phyloP scores from a whole-genome alignment of 495 filamentous ascomycete species.

The Filosporella fistucella region DNA sequence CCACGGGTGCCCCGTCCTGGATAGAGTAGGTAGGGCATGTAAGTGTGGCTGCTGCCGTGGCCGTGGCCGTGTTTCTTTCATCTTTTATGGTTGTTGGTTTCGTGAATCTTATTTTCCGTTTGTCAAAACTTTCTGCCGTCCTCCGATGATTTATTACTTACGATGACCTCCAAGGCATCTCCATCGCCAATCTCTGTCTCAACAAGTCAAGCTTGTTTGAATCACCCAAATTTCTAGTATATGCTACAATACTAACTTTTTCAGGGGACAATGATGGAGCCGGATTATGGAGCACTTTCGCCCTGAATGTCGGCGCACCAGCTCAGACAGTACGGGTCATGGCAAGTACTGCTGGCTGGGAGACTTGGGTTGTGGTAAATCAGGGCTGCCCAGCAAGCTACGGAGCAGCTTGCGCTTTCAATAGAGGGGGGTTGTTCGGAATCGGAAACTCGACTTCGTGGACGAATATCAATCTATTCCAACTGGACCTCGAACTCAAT shows the following conservation, averaged over 20 bases:
- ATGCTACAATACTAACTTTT: neutral
- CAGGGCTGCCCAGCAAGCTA: constrained; percentile 8
- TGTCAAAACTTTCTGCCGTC: no score
- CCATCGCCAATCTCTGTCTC: neutral
- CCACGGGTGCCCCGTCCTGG: no score
- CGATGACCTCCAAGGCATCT: neutral
- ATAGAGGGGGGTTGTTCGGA: constrained; percentile 5
- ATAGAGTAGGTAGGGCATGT: no score
- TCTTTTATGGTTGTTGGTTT: no score
- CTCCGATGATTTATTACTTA: no score
- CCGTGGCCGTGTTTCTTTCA: no score
- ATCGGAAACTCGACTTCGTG: constrained; percentile 33
- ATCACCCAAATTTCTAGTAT: neutral
- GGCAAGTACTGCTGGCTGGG: constrained; percentile 4
- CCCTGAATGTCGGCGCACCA: constrained; percentile 10
- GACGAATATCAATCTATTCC: constrained; percentile 19
- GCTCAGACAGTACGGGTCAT: constrained; percentile 8
- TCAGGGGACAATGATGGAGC: constrained; percentile 2
- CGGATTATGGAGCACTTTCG: constrained; percentile 13
- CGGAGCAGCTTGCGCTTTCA: constrained; percentile 5
- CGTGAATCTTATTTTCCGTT: no score
- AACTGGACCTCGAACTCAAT: constrained; percentile 31
- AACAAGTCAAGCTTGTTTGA: constrained; percentile 3
- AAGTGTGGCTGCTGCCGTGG: no score
- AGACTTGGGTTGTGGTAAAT: constrained; percentile 7